A percentile compares a stretch with the other conserved stretches of the same genome.
phyloP scores from a whole-genome alignment of 176 grass and related monocot species.

The Zea luxurians region DNA sequence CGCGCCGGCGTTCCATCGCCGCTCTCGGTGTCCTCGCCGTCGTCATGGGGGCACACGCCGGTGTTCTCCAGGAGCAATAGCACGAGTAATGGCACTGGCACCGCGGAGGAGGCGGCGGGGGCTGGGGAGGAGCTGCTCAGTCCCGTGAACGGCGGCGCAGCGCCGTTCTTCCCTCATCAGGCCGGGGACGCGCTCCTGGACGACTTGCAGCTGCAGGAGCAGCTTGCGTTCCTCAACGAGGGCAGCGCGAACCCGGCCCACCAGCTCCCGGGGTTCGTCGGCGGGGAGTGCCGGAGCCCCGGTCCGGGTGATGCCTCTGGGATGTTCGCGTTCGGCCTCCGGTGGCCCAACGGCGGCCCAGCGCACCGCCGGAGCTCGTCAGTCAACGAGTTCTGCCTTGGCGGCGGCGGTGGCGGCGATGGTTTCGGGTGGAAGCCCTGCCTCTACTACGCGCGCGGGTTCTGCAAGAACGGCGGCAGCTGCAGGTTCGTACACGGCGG shows the following conservation, averaged over 20 bases:
- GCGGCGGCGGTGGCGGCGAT: not conserved
- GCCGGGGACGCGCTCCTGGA: constrained; percentile 38
- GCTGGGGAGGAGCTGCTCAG: constrained; percentile 58
- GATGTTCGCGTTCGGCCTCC: constrained; percentile 45
- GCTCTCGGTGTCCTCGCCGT: constrained; percentile 59
- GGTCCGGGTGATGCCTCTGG: constrained; percentile 26
- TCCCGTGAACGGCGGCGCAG: constrained; percentile 35
- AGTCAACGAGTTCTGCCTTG: constrained; percentile 65
- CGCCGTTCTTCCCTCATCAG: constrained; percentile 48
- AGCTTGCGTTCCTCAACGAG: constrained; percentile 75
- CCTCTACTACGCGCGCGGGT: constrained; percentile 85
- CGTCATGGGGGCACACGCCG: constrained; percentile 57
- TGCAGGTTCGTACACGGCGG: constrained; percentile 77
- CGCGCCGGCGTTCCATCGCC: constrained; percentile 45
- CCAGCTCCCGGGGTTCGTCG: constrained; percentile 25
- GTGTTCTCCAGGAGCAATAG: constrained; percentile 65
- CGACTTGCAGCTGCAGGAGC: constrained; percentile 75
- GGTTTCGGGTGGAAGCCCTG: constrained; percentile 74
- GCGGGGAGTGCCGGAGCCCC: constrained; percentile 50
- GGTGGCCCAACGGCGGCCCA: constrained; percentile 45
- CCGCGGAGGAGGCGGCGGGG: constrained; percentile 18
- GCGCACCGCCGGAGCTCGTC: constrained; percentile 70
- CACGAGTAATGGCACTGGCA: constrained; percentile 31
- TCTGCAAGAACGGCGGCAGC: constrained; percentile 87
- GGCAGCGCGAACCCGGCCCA: constrained; percentile 29